Percentiles rank a stretch among this genome's conserved stretches.
These are phyloP conservation scores for Canna indica DNA, from an alignment of 176 grass and related monocot species.

Conservation along the genomic window DNA sequence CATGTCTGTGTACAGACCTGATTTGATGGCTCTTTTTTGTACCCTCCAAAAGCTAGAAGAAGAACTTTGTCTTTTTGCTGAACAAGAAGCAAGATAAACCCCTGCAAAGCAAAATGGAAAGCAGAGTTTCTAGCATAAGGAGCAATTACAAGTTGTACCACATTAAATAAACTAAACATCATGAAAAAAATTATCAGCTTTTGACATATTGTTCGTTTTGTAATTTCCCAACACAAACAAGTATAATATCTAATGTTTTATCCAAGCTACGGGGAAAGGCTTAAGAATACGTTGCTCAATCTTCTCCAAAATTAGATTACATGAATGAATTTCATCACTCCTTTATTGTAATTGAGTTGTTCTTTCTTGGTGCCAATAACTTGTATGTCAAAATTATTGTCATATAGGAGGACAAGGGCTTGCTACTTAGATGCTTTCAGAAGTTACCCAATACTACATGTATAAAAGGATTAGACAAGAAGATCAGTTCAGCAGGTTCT, in stretches of 20 bases:
- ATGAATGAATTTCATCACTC: too few relatives aligned
- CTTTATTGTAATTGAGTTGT: background rate
- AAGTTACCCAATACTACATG: too few relatives aligned
- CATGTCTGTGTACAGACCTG: slow-evolving; percentile 43
- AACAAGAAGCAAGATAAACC: slow-evolving; percentile 88
- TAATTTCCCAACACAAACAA: background rate
- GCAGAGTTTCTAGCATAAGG: too few relatives aligned
- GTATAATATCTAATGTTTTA: background rate
- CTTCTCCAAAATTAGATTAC: too few relatives aligned
- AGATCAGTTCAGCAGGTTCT: too few relatives aligned
- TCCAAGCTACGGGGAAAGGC: too few relatives aligned
- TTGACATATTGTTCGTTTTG: too few relatives aligned
- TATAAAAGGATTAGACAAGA: too few relatives aligned
- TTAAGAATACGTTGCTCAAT: too few relatives aligned
- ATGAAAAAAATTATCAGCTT: background rate
- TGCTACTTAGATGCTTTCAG: too few relatives aligned
- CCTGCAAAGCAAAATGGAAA: slow-evolving; percentile 38
- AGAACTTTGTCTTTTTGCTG: slow-evolving; percentile 73
- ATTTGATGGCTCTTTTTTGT: slow-evolving; percentile 93
- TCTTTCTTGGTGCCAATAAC: background rate
- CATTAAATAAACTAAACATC: too few relatives aligned
- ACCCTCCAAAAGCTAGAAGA: slow-evolving; percentile 93
- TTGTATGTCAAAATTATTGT: background rate
- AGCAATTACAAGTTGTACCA: too few relatives aligned
- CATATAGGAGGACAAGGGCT: background rate